Base-by-base conservation (phyloP, 2,329 filamentous ascomycete species). In the Xylaria sp. region DNA sequence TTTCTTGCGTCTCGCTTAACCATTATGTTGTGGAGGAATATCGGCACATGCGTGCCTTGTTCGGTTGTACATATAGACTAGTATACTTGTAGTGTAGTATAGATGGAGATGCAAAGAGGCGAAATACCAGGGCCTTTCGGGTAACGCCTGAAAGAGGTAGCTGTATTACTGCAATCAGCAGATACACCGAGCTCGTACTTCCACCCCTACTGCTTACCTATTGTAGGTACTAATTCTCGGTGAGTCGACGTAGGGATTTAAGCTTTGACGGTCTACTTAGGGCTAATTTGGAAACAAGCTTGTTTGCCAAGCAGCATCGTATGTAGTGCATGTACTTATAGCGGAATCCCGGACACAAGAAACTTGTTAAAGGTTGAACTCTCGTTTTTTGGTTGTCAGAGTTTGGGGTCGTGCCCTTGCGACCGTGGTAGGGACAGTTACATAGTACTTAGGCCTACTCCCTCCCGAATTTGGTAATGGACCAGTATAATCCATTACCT, bases 241-340 rank as follows among this genome's bases (percentile, higher is more conserved):
- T 43, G 40, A 25, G 21, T 21, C 8, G 13, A 11, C 40, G 21
- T 43, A 10, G 5, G 9, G 49, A 46, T 40, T 23, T 54, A 37
- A 38, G n/a, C 13, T 23, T 17, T 27, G 31, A 21, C 33, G 31
- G 33, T 11, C 31, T n/a, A n/a, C n/a, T n/a, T 33, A 8, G 15
- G 13, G 10, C 41, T 59, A 15, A 59, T 59, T 59, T 59, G 49
- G 33, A 59, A 59, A 54, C n/a, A 31, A 46, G 43, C 43, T 10
- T 37, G 44, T 27, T 21, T 48, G 29, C 29, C 44, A 33, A 31
- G 44, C 33, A 35, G 44, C 6, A 6, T 33, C 11, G 29, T 33
- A 33, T 11, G 11, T 6, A n/a, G n/a, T n/a, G 29, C 29, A 33
- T 6, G 29, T 33, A 33, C 27, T 33, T 11, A 19, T 31, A 44